A percentile compares a stretch with the other conserved stretches of the same genome.
phyloP scores from a whole-genome alignment of 768 basidiomycete genomes.

The Paxillus rubicundulus region DNA sequence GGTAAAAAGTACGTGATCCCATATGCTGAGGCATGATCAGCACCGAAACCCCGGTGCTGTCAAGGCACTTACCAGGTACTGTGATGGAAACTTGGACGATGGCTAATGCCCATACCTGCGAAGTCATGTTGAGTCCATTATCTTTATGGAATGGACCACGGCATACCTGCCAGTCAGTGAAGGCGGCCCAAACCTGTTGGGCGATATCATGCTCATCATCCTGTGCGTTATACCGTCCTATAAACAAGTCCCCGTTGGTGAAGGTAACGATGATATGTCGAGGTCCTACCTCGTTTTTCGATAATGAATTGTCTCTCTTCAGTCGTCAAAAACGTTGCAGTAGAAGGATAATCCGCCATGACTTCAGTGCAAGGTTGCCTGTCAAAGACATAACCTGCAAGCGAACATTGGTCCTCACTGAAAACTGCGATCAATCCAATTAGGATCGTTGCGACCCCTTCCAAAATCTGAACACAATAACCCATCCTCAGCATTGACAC shows the following conservation, averaged over 20 bases:
- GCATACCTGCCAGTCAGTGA: conserved; percentile 62
- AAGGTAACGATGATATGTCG: background rate
- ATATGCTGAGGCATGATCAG: conserved; percentile 43
- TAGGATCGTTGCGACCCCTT: no score
- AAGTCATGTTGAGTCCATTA: background rate
- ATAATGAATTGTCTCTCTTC: conserved; percentile 57
- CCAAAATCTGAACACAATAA: no score
- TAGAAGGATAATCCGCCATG: conserved; percentile 59
- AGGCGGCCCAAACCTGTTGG: conserved; percentile 51
- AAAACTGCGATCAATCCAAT: no score
- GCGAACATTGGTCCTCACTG: no score
- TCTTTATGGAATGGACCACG: conserved; percentile 5
- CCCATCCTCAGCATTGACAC: no score
- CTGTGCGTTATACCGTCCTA: conserved; percentile 46
- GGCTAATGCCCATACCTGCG: conserved; percentile 1
- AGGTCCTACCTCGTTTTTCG: conserved; percentile 48
- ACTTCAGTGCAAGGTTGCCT: conserved; percentile 35
- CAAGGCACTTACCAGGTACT: conserved; percentile 49
- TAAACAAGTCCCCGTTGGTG: conserved; percentile 40
- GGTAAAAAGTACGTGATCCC: conserved; percentile 71
- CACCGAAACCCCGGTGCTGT: background rate
- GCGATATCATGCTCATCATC: conserved; percentile 61
- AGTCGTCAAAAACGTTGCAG: conserved; percentile 58
- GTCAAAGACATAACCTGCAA: no score
- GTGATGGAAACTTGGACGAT: conserved; percentile 58